phyloP scores from a whole-genome alignment of 1,284 basidiomycete genomes.

The Neonothopanus nambi region DNA sequence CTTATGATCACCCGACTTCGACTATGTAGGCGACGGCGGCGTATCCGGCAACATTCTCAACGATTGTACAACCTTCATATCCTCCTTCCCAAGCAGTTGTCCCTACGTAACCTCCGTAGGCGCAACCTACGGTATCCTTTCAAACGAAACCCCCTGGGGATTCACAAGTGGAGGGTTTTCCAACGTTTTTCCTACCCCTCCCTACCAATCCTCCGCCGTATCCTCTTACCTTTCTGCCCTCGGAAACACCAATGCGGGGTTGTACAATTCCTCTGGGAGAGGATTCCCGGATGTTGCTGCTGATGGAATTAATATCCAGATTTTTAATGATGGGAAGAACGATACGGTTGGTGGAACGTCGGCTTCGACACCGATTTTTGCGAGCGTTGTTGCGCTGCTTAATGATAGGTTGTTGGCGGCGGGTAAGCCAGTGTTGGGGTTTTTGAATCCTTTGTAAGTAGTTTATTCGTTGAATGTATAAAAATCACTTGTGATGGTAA shows the following conservation, averaged over 20 bases:
- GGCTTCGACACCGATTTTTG: slow-evolving; percentile 41
- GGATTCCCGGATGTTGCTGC: slow-evolving; percentile 44
- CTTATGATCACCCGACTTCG: slow-evolving; percentile 37
- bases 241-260: too few relatives aligned
- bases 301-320: slow-evolving; percentile 33
- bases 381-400: slow-evolving; percentile 39
- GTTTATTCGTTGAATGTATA: slow-evolving; percentile 46
- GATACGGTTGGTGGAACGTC: slow-evolving; percentile 43
- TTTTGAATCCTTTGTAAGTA: slow-evolving; percentile 40
- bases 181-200: slow-evolving; percentile 35
- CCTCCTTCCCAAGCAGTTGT: slow-evolving; percentile 33
- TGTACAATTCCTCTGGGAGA: too few relatives aligned
- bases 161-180: slow-evolving; percentile 44
- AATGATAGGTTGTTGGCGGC: slow-evolving; percentile 38
- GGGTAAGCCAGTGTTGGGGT: slow-evolving; percentile 39
- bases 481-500: too few relatives aligned
- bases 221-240: slow-evolving; percentile 27
- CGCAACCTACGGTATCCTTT: slow-evolving; percentile 21
- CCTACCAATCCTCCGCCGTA: slow-evolving; percentile 34
- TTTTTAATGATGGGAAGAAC: slow-evolving; percentile 29
- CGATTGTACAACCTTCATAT: slow-evolving; percentile 30
- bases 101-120: slow-evolving; percentile 23
- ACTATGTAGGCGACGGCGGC: slow-evolving; percentile 30
- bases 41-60: slow-evolving; percentile 33
- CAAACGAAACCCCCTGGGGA: slow-evolving; percentile 28